phyloP scores from a whole-genome alignment of 1,139 yeast genomes.

The Chernovozyma sophiae-reginae region DNA sequence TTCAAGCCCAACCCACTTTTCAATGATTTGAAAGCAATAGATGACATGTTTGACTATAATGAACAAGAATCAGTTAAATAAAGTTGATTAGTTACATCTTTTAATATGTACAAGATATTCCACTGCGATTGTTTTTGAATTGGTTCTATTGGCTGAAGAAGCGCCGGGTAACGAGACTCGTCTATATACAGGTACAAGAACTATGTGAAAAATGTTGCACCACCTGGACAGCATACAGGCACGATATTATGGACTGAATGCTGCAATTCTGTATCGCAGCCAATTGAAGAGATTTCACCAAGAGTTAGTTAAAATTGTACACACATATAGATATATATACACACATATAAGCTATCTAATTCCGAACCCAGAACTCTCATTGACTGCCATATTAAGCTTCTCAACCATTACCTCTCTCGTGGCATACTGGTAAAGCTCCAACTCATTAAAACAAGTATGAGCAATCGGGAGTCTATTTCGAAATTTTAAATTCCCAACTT shows the following conservation, averaged over 20 bases:
- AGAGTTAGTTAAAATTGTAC: no score
- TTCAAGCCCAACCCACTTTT: constrained; percentile 46
- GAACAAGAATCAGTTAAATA: neutral
- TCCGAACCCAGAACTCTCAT: constrained; percentile 85
- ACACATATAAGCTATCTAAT: no score
- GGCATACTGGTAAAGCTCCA: constrained; percentile 67
- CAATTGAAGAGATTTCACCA: no score
- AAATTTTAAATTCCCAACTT: constrained; percentile 39
- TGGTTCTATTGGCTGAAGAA: constrained; percentile 8
- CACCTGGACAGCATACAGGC: no score
- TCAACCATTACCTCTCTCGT: constrained; percentile 45
- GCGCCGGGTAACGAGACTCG: constrained; percentile 10
- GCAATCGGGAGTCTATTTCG: constrained; percentile 66
- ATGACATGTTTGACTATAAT: constrained; percentile 22
- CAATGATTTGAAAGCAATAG: constrained; percentile 53
- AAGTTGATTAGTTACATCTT: neutral
- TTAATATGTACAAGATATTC: neutral
- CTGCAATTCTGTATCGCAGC: no score
- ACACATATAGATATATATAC: no score
- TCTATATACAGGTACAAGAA: constrained; percentile 1
- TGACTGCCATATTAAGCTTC: constrained; percentile 63
- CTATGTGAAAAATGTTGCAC: no score
- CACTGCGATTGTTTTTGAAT: constrained; percentile 11
- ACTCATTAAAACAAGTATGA: constrained; percentile 91
- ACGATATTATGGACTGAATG: no score